Conservation (phyloP, 495 filamentous ascomycete genomes). For the Penicillium macrosclerotiorum region DNA sequence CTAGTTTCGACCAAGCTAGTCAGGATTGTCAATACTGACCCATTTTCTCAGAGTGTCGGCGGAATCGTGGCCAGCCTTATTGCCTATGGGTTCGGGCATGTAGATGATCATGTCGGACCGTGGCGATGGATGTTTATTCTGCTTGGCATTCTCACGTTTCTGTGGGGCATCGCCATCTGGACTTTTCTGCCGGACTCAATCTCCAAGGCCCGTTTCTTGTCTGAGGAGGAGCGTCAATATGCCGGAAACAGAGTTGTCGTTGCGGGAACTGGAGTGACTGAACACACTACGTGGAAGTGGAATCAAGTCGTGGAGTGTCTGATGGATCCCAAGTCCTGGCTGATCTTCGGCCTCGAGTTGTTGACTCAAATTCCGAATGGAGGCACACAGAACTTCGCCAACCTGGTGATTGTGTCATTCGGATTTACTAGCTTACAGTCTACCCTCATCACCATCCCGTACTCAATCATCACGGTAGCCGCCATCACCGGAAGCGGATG, state of each 20-base stretch:
- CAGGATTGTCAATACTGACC: slow-evolving; percentile 1
- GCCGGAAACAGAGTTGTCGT: slow-evolving; percentile 48
- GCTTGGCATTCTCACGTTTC: slow-evolving; percentile 51
- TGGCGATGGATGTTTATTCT: slow-evolving; percentile 55
- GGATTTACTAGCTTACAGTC: slow-evolving; percentile 43
- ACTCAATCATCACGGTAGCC: slow-evolving; percentile 39
- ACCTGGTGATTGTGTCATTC: slow-evolving; percentile 43
- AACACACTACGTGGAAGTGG: slow-evolving; percentile 55
- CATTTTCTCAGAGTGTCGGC: slow-evolving; percentile 38
- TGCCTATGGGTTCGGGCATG: slow-evolving; percentile 56
- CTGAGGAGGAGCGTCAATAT: slow-evolving; percentile 51
- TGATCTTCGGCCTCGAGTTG: slow-evolving; percentile 57
- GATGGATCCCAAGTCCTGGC: slow-evolving; percentile 57
- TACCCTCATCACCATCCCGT: slow-evolving; percentile 41
- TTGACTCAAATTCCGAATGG: slow-evolving; percentile 48
- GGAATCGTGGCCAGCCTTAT: slow-evolving; percentile 56
- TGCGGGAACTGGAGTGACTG: slow-evolving; percentile 45
- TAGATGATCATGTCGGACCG: slow-evolving; percentile 44
- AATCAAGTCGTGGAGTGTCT: slow-evolving; percentile 53
- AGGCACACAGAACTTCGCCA: slow-evolving; percentile 45
- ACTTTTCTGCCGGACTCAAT: slow-evolving; percentile 60
- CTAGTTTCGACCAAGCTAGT: neutral
- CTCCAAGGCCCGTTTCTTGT: slow-evolving; percentile 57
- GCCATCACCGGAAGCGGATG: slow-evolving; percentile 38
- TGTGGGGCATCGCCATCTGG: slow-evolving; percentile 54